Conservation (phyloP, 2,329 filamentous ascomycete species). For the Coniochaeta sp. region DNA sequence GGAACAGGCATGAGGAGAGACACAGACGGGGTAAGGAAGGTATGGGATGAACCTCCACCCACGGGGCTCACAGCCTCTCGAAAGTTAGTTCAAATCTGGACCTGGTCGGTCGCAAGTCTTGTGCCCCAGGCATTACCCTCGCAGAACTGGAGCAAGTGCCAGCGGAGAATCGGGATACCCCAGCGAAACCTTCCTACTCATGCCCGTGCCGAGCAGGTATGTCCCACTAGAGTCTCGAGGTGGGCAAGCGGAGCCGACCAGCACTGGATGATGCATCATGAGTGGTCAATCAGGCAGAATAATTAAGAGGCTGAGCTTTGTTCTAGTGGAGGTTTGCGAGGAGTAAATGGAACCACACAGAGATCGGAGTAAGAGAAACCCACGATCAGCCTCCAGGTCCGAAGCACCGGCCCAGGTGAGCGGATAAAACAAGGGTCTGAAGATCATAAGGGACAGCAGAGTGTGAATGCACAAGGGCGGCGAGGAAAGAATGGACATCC, state of each 20-base stretch:
- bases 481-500: not conserved
- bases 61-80: not conserved
- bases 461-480: no score
- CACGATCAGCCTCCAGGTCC: not conserved
- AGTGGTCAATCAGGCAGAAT: not conserved
- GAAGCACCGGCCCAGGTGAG: not conserved
- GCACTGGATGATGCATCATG: not conserved
- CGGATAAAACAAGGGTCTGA: not conserved
- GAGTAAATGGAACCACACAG: not conserved
- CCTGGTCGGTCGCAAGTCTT: not conserved
- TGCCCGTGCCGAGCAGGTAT: not conserved
- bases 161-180: not conserved
- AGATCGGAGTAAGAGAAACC: not conserved
- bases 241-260: not conserved
- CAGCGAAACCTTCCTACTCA: not conserved
- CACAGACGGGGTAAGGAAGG: not conserved
- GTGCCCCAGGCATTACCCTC: not conserved
- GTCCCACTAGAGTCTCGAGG: not conserved
- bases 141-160: not conserved
- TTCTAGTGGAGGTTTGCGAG: not conserved
- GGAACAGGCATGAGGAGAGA: not conserved
- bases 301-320: not conserved
- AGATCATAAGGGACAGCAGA: not conserved
- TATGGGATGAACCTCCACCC: not conserved
- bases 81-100: not conserved